These are phyloP conservation scores for Oryza australiensis DNA, from an alignment of 176 grass and related monocot species.

Conservation along the genomic window DNA sequence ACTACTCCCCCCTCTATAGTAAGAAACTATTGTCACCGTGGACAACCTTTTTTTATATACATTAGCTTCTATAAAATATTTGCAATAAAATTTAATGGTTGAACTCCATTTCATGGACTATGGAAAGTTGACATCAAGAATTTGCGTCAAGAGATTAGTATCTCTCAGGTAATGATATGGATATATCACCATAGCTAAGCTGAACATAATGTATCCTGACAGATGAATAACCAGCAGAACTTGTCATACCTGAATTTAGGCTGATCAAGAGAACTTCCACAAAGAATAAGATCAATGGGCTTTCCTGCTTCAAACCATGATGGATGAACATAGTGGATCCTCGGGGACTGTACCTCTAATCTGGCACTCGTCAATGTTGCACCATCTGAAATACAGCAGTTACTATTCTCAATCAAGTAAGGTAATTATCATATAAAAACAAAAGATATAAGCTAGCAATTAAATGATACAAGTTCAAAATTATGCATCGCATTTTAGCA, in stretches of 20 bases:
- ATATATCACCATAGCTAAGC: neutral
- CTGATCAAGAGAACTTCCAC: slow-evolving; percentile 86
- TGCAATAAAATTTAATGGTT: neutral
- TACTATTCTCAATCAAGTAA: slow-evolving; percentile 28
- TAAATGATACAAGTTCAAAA: slow-evolving; percentile 3
- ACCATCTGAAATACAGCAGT: slow-evolving; percentile 58
- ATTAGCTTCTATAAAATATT: neutral
- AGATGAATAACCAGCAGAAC: slow-evolving; percentile 1
- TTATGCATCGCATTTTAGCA: neutral
- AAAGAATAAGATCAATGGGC: slow-evolving; percentile 72
- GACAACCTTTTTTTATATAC: neutral
- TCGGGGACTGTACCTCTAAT: slow-evolving; percentile 79
- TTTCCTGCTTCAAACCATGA: slow-evolving; percentile 92
- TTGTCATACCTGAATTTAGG: slow-evolving; percentile 75
- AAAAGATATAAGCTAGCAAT: slow-evolving; percentile 12
- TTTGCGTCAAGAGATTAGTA: neutral
- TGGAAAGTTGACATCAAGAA: neutral
- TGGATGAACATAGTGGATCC: slow-evolving; percentile 90
- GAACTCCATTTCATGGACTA: neutral
- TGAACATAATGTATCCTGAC: neutral
- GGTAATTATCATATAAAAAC: slow-evolving; percentile 2
- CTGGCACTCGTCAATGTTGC: slow-evolving; percentile 74
- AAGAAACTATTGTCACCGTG: neutral
- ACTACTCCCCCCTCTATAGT: neutral
- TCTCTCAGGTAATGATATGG: neutral